Evolutionary conservation across 2,329 filamentous ascomycete genomes (phyloP).

Genomic region (Purpureocillium lavendulum): DNA sequence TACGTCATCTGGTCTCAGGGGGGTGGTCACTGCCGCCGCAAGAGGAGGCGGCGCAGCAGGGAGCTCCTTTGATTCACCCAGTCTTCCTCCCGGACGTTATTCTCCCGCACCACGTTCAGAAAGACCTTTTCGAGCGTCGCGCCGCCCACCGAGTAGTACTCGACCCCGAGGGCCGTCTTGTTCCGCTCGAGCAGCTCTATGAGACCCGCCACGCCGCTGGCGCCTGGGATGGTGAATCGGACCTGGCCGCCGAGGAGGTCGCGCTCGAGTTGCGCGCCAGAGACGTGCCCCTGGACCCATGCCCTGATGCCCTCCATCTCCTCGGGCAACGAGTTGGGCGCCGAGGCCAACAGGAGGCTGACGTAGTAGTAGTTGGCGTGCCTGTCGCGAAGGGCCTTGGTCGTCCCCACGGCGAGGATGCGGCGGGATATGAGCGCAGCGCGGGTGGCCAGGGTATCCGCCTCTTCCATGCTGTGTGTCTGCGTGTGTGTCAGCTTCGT

Average conservation of each 20-base stretch:
- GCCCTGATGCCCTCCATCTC: constrained; percentile 48
- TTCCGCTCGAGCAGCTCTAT: constrained; percentile 44
- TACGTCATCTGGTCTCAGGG: no score
- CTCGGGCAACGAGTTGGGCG: constrained; percentile 43
- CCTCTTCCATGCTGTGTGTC: constrained; percentile 87
- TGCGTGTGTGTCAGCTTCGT: constrained; percentile 1
- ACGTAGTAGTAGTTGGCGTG: constrained; percentile 57
- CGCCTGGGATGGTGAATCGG: constrained; percentile 13
- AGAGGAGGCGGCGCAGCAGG: no score
- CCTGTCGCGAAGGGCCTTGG: constrained; percentile 44
- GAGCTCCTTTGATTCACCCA: no score
- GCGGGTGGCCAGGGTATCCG: constrained; percentile 69
- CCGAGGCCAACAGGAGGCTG: constrained; percentile 49
- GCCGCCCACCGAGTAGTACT: constrained; percentile 58
- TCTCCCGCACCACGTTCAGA: constrained; percentile 56
- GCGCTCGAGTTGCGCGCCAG: constrained; percentile 45
- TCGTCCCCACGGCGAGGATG: constrained; percentile 54
- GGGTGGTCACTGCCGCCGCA: no score
- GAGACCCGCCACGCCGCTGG: constrained; percentile 16
- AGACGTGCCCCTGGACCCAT: constrained; percentile 46
- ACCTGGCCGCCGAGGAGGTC: constrained; percentile 57
- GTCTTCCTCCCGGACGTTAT: constrained; percentile 28
- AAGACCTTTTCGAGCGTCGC: constrained; percentile 65
- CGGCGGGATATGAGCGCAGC: constrained; percentile 31
- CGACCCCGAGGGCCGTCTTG: constrained; percentile 48